These are phyloP conservation scores for Russula ochroleuca DNA, from an alignment of 768 basidiomycete genomes.

Conservation along the genomic window DNA sequence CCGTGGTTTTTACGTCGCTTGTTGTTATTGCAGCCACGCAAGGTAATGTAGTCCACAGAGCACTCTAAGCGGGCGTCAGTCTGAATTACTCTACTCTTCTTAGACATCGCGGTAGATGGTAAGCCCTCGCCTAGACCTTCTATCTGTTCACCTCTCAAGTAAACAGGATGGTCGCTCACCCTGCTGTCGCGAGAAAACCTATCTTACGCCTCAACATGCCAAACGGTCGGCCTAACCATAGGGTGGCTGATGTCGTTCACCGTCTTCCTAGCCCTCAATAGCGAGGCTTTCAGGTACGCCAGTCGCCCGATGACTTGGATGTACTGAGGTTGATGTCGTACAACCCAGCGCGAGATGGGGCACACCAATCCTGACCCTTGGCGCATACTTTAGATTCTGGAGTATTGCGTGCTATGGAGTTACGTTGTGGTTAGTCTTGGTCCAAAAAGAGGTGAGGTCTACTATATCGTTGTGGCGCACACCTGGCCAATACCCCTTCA, in stretches of 20 bases:
- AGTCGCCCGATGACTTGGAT: constrained; percentile 36
- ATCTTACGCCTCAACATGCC: constrained; percentile 95
- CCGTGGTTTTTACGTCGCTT: constrained; percentile 81
- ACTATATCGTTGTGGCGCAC: background rate
- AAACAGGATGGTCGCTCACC: constrained; percentile 71
- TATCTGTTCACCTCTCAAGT: constrained; percentile 35
- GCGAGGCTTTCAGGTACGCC: constrained; percentile 67
- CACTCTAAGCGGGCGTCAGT: constrained; percentile 24
- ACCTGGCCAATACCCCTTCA: constrained; percentile 31
- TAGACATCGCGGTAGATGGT: constrained; percentile 98
- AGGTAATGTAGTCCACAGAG: constrained; percentile 46
- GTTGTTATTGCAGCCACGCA: constrained; percentile 98
- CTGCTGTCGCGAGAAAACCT: constrained; percentile 88
- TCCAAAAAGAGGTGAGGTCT: constrained; percentile 79
- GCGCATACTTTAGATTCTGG: constrained; percentile 84
- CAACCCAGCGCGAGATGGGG: constrained; percentile 64
- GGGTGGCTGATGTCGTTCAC: constrained; percentile 97
- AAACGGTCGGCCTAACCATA: constrained; percentile 93
- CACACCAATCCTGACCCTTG: constrained; percentile 63
- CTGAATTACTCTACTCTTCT: background rate
- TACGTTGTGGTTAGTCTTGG: constrained; percentile 82
- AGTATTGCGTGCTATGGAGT: constrained; percentile 72
- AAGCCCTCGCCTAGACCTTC: constrained; percentile 35
- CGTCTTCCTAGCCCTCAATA: constrained; percentile 95
- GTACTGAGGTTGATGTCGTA: background rate